Evolutionary conservation across 257 asterid genomes (phyloP).

Genomic region (Haberlea rhodopensis): DNA sequence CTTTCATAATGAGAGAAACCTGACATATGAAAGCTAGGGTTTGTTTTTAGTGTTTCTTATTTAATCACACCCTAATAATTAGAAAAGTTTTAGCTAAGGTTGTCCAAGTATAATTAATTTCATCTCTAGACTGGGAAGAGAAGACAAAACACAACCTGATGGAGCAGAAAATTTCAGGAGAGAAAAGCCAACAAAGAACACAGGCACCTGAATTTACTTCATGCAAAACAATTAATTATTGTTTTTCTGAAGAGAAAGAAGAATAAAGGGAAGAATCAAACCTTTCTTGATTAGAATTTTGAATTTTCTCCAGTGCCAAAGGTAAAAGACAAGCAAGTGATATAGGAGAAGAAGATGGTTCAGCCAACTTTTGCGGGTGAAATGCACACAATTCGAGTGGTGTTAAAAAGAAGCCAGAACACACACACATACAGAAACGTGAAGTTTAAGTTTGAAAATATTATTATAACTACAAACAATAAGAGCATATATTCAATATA

Average conservation of each 20-base stretch:
- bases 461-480: background rate
- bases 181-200: background rate
- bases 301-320: constrained; percentile 22
- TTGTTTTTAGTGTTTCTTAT: background rate
- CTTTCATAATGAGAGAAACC: background rate
- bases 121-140: background rate
- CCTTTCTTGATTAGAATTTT: constrained; percentile 34
- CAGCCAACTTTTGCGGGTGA: constrained; percentile 30
- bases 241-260: constrained; percentile 3
- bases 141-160: background rate
- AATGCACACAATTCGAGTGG: constrained; percentile 41
- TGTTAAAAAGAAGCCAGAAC: constrained; percentile 27
- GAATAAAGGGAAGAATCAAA: constrained; percentile 9
- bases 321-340: constrained; percentile 33
- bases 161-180: background rate
- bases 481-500: background rate
- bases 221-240: background rate
- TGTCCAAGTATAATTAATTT: background rate
- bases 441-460: constrained; percentile 8
- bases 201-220: constrained; percentile 19
- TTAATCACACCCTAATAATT: constrained; percentile 31
- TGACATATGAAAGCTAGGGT: background rate
- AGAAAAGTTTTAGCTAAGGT: background rate
- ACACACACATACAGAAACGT: constrained; percentile 6
- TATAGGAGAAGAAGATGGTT: constrained; percentile 31